Conservation (phyloP, 73 alveolate species). For the Paramecium primaurelia region DNA sequence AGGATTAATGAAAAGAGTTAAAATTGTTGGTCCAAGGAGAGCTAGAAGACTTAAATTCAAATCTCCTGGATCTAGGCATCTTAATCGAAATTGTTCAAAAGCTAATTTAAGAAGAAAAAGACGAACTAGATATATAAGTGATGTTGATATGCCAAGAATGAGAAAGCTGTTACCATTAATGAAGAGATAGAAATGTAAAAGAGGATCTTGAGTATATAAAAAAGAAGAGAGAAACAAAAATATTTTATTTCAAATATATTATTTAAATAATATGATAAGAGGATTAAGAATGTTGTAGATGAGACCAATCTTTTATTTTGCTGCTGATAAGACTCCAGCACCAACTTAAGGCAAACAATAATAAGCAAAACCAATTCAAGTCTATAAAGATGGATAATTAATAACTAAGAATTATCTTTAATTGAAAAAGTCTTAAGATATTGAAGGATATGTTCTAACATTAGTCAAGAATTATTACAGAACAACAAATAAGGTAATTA, state of each 20-base stretch:
- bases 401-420: conserved; percentile 58
- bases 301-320: neutral
- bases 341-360: neutral
- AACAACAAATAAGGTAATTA: conserved; percentile 70
- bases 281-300: neutral
- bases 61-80: conserved; percentile 29
- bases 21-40: conserved; percentile 36
- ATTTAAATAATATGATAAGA: conserved; percentile 9
- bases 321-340: conserved; percentile 7
- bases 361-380: conserved; percentile 17
- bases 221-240: neutral
- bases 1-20: conserved; percentile 16
- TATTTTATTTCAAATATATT: neutral
- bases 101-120: conserved; percentile 23
- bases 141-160: conserved; percentile 49
- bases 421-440: conserved; percentile 73
- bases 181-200: conserved; percentile 27
- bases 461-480: conserved; percentile 74
- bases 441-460: conserved; percentile 71
- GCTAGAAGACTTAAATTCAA: conserved; percentile 24
- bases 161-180: conserved; percentile 14
- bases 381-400: conserved; percentile 56
- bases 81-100: conserved; percentile 23
- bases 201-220: neutral
- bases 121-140: conserved; percentile 10